These are phyloP conservation scores for Leptosphaerulina australis DNA, from an alignment of 2,329 filamentous ascomycete genomes.

Conservation along the genomic window DNA sequence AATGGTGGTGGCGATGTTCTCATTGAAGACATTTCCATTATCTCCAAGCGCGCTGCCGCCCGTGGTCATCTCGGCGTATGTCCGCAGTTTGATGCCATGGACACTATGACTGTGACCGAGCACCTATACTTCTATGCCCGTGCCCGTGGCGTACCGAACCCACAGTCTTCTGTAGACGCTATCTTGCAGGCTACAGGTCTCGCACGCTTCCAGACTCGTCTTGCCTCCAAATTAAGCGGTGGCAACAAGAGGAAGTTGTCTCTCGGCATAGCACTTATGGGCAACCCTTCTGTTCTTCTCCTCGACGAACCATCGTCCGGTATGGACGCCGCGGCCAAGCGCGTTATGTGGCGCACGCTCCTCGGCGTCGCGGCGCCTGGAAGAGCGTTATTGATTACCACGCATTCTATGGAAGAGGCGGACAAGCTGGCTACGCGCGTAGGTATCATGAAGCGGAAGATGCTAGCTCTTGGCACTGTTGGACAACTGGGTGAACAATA, in stretches of 20 bases:
- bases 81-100: conserved; percentile 77
- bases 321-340: conserved; percentile 88
- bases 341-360: conserved; percentile 91
- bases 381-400: conserved; percentile 84
- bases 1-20: conserved; percentile 75
- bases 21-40: conserved; percentile 78
- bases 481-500: conserved; percentile 74
- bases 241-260: conserved; percentile 94
- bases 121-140: conserved; percentile 88
- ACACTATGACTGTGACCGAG: conserved; percentile 86
- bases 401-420: conserved; percentile 94
- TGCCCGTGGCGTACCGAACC: conserved; percentile 76
- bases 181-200: conserved; percentile 84
- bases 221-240: conserved; percentile 80
- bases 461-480: conserved; percentile 83
- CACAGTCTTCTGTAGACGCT: conserved; percentile 77
- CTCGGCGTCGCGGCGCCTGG: conserved; percentile 71
- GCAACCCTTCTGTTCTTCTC: conserved; percentile 83
- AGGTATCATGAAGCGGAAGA: conserved; percentile 82
- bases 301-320: conserved; percentile 89
- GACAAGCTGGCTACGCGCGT: conserved; percentile 83
- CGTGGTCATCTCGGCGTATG: conserved; percentile 86
- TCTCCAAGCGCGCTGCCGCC: conserved; percentile 72
- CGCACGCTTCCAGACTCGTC: conserved; percentile 70
- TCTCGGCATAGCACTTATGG: conserved; percentile 88